phyloP scores from a whole-genome alignment of 768 basidiomycete species.

The Tylopilus felleus region DNA sequence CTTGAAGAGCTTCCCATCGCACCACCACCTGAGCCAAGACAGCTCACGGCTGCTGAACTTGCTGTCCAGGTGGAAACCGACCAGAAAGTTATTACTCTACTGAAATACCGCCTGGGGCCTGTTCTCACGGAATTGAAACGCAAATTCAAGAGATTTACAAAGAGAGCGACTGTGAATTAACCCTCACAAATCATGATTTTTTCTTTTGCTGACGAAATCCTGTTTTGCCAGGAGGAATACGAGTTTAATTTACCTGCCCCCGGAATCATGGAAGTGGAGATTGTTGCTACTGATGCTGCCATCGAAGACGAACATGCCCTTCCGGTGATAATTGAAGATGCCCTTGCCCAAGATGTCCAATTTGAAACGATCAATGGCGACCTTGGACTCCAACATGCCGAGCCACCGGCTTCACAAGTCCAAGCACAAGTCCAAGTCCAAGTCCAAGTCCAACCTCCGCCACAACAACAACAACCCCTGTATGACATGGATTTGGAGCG shows the following conservation, averaged over 20 bases:
- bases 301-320: constrained; percentile 40
- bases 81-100: constrained; percentile 66
- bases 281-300: constrained; percentile 37
- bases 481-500: constrained; percentile 90
- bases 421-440: constrained; percentile 38
- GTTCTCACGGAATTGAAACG: constrained; percentile 86
- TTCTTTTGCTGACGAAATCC: constrained; percentile 9
- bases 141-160: constrained; percentile 88
- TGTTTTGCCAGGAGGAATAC: constrained; percentile 65
- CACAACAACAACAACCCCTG: constrained; percentile 41
- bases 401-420: constrained; percentile 28
- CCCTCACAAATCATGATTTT: background rate
- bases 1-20: constrained; percentile 86
- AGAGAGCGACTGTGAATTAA: constrained; percentile 64
- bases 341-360: constrained; percentile 17
- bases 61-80: constrained; percentile 83
- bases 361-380: constrained; percentile 42
- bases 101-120: constrained; percentile 89
- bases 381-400: constrained; percentile 13
- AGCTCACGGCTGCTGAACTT: constrained; percentile 78
- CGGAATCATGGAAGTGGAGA: constrained; percentile 27
- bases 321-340: constrained; percentile 41
- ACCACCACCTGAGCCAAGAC: constrained; percentile 82
- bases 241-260: constrained; percentile 43
- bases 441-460: constrained; percentile 34